Base-by-base conservation (phyloP, 352 stramenopile species). In the Elongisporangium senticosum region DNA sequence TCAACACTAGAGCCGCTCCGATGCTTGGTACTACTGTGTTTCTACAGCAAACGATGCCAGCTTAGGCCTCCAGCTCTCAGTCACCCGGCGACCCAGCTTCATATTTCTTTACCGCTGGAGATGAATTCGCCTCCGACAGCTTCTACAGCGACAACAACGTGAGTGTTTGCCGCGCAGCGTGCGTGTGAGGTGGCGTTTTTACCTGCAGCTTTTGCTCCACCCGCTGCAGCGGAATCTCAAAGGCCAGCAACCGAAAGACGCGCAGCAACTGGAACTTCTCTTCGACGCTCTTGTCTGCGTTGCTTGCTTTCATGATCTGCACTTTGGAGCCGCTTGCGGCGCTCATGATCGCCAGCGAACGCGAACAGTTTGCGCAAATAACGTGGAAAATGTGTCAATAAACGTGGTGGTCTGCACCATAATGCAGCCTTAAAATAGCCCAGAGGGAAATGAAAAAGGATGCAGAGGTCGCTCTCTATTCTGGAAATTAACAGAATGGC, bases 261-360 rank as follows among this genome's bases (percentile, higher is more conserved):
- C 83, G 73, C 14, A 74, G 71, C 14, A 93, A 67, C 55, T 90
- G 83, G n/a, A 90, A 63, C 63, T 90, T 77, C 67, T 93, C 83
- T 49, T 90, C 83, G 20, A 93, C 78, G 22, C 71, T 89, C 52
- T 69, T 75, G 17, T 74, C 65, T 13, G 53, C 39, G 6, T 33
- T 59, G 53, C 51, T 68, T 11, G 22, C 60, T 56, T 68, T 63
- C 24, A 71, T 63, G 33, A 43, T 43, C 33, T 43, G 33, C 33
- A 43, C 7, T 17, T 43, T 43, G 8, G 13, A 43, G 11, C 33
- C 33, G 33, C 17, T 43, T 17, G 33, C 10, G 33, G 33, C 13
- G 33, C 33, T 43, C 33, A 43, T 43, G 33, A 17, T 39, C 13
- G 4, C 8, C 13, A 33, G 24, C 24, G 24, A 3, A 33, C 24